Base-by-base conservation (phyloP, 2,329 filamentous ascomycete species). In the Calonectria pseudoturangicola region DNA sequence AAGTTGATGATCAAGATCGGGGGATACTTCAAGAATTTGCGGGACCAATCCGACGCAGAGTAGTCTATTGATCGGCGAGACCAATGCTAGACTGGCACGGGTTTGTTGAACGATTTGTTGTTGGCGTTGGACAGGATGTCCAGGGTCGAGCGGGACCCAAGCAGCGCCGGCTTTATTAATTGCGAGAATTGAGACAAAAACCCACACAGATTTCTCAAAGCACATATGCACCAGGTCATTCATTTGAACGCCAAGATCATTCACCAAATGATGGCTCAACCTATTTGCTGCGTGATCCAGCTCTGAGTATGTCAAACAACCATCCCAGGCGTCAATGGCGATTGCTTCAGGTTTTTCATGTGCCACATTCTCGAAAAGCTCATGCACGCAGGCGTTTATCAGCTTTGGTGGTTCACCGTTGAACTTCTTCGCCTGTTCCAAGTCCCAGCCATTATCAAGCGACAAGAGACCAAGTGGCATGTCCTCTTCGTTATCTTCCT, bases 271-370 rank as follows among this genome's bases (percentile, higher is more conserved):
- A 41, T 58, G 33, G 54, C 54, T 58, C 33, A 58, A n/a, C 36
- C 54, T 36, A 25, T 58, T 58, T 4, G 54, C 54, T 21, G 54
- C 54, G 41, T 58, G n/a, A 10, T 58, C 13, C 2, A 58, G 13
- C 12, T 58, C 54, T 39, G 54, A 58, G 21, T 58, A 58, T 10
- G 54, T 58, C n/a, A 67, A 56, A 67, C 75, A 16, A 4, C 76
- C 78, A 54, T 82, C 79, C 79, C 80, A 82, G 0, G 81, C 33
- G 25, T 58, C 54, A 10, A 58, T 58, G 13, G 54, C 54, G 3
- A 10, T 41, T 27, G 54, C 54, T 5, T 27, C 12, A 7, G 54
- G 54, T 10, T 58, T 33, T 9, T n/a, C 39, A 18, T 15, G 13
- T 10, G 54, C 54, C 30, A 15, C 33, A 16, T 58, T 10, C 18